Evolutionary conservation across 108 stramenopile genomes (phyloP).

Genomic region (Conticribra guillardii): DNA sequence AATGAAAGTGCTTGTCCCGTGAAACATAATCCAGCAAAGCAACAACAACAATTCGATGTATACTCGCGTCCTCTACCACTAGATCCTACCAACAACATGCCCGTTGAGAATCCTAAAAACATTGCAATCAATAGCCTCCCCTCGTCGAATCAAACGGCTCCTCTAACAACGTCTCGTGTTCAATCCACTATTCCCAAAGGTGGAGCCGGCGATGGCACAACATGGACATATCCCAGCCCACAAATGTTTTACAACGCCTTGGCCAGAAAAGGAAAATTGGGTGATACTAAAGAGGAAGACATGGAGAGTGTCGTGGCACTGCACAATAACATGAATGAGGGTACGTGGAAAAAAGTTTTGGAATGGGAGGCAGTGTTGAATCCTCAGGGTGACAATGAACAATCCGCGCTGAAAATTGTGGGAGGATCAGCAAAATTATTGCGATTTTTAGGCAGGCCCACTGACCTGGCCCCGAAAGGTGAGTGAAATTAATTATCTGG

Average conservation of each 20-base stretch:
- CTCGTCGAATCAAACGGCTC: conserved; percentile 52
- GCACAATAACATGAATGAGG: conserved; percentile 99
- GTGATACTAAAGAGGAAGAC: conserved; percentile 79
- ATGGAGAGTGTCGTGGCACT: conserved; percentile 94
- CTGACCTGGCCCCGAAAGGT: conserved; percentile 95
- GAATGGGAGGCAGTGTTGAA: conserved; percentile 91
- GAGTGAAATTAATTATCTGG: too few species aligned
- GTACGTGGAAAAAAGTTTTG: conserved; percentile 92
- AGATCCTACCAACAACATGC: conserved; percentile 98
- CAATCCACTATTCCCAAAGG: conserved; percentile 90
- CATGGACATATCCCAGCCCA: conserved; percentile 96
- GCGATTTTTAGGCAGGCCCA: conserved; percentile 92
- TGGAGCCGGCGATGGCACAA: conserved; percentile 49
- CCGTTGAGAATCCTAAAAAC: conserved; percentile 45
- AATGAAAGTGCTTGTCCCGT: too few species aligned
- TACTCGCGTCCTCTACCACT: conserved; percentile 91
- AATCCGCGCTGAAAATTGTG: conserved; percentile 15
- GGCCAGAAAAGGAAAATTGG: conserved; percentile 92
- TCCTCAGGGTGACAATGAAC: conserved; percentile 2
- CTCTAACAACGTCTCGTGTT: conserved; percentile 88
- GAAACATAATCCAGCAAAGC: too few species aligned
- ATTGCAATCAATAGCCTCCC: conserved; percentile 75
- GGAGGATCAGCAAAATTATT: conserved; percentile 39
- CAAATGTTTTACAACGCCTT: conserved; percentile 99
- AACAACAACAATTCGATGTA: conserved; percentile 89